Conservation (phyloP, 371 early-diverging fungal genomes). For the Rhizomucor pusillus region DNA sequence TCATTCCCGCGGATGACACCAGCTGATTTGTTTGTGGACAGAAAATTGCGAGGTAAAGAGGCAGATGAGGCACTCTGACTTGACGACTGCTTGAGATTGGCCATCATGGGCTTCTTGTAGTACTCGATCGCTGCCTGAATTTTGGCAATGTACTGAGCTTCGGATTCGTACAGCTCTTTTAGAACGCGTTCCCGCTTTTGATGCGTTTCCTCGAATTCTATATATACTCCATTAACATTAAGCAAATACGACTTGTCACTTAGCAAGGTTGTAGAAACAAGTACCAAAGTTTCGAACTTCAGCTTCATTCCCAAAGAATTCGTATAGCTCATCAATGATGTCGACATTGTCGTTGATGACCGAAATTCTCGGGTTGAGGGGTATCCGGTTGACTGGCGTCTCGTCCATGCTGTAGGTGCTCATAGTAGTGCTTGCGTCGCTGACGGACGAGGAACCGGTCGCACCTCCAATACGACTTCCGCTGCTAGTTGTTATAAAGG, state of each 20-base stretch:
- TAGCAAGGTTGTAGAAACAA: neutral
- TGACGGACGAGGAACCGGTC: slow-evolving; percentile 2
- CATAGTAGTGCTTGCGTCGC: slow-evolving; percentile 17
- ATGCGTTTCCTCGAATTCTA: slow-evolving; percentile 9
- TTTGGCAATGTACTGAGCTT: slow-evolving; percentile 18
- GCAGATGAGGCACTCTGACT: slow-evolving; percentile 1
- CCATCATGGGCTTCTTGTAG: slow-evolving; percentile 22
- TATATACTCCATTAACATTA: neutral
- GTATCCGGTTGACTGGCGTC: slow-evolving; percentile 5
- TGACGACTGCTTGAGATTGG: slow-evolving; percentile 7
- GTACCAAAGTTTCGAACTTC: slow-evolving; percentile 10
- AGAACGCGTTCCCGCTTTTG: slow-evolving; percentile 17
- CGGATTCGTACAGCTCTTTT: slow-evolving; percentile 15
- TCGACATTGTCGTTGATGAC: slow-evolving; percentile 13
- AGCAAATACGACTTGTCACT: neutral
- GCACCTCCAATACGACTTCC: slow-evolving; percentile 13
- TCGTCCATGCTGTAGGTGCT: slow-evolving; percentile 18
- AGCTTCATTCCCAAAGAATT: slow-evolving; percentile 17
- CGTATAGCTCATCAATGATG: slow-evolving; percentile 26
- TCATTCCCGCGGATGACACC: slow-evolving; percentile 13
- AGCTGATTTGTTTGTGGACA: slow-evolving; percentile 7
- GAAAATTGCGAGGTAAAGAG: slow-evolving; percentile 14
- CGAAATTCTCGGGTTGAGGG: slow-evolving; percentile 1
- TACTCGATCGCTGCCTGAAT: slow-evolving; percentile 18
- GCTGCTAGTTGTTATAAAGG: slow-evolving; percentile 12